These are phyloP conservation scores for Tolypocladium amazonense DNA, from an alignment of 2,329 filamentous ascomycete species.

Conservation along the genomic window DNA sequence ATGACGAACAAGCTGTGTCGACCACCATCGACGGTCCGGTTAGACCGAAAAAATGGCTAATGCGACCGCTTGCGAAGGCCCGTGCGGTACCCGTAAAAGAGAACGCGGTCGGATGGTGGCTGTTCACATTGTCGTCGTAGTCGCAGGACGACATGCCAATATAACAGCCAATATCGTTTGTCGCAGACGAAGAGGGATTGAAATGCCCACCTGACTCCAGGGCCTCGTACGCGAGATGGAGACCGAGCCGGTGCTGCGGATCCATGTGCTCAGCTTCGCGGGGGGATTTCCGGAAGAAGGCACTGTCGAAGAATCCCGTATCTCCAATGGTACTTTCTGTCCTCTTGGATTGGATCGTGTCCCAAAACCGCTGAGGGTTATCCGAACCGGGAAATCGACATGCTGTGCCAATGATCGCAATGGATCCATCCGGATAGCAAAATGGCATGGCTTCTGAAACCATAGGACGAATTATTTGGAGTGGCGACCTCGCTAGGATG, in stretches of 20 bases:
- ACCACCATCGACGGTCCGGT: slow-evolving; percentile 20
- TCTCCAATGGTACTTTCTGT: slow-evolving; percentile 8
- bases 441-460: background rate
- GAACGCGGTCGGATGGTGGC: slow-evolving; percentile 18
- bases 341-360: background rate
- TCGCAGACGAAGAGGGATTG: background rate
- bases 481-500: background rate
- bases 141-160: slow-evolving; percentile 12
- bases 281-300: slow-evolving; percentile 17
- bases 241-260: slow-evolving; percentile 19
- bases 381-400: background rate
- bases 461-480: background rate
- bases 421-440: background rate
- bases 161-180: slow-evolving; percentile 13
- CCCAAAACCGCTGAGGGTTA: slow-evolving; percentile 8
- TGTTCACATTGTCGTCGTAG: slow-evolving; percentile 13
- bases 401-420: slow-evolving; percentile 1
- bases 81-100: slow-evolving; percentile 19
- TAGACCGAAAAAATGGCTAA: slow-evolving; percentile 25
- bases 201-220: slow-evolving; percentile 10
- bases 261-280: slow-evolving; percentile 19
- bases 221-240: slow-evolving; percentile 24
- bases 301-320: slow-evolving; percentile 10
- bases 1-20: slow-evolving; percentile 27
- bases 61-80: slow-evolving; percentile 19